These are phyloP conservation scores for Monilinia polystroma DNA, from an alignment of 2,329 filamentous ascomycete genomes.

Conservation along the genomic window DNA sequence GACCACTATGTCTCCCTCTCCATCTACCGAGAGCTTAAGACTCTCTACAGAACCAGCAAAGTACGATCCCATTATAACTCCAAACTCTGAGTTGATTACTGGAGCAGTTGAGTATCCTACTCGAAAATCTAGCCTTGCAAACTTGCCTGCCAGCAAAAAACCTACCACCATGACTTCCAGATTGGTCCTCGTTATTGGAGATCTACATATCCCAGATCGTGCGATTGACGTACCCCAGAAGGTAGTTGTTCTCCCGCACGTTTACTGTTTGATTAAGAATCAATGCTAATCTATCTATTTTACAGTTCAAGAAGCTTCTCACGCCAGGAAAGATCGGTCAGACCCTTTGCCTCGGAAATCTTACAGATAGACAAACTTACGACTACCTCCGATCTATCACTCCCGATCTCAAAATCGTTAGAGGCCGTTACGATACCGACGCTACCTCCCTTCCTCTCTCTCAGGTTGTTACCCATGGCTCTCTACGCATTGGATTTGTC, in stretches of 20 bases:
- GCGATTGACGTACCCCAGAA: constrained; percentile 89
- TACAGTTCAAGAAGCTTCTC: constrained; percentile 80
- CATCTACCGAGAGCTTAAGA: constrained; percentile 14
- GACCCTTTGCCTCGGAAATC: constrained; percentile 76
- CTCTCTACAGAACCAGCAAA: constrained; percentile 2
- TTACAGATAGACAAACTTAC: constrained; percentile 77
- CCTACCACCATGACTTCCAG: constrained; percentile 66
- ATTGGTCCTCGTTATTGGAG: constrained; percentile 86
- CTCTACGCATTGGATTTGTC: constrained; percentile 64
- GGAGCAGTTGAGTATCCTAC: constrained; percentile 17
- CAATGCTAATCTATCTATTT: constrained; percentile 4
- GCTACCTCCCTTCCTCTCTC: constrained; percentile 64
- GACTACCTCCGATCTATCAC: constrained; percentile 75
- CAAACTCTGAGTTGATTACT: constrained; percentile 13
- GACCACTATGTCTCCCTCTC: constrained; percentile 8
- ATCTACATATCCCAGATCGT: constrained; percentile 90
- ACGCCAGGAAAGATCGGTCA: constrained; percentile 81
- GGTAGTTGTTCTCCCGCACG: constrained; percentile 49
- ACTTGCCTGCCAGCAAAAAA: background rate
- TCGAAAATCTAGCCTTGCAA: constrained; percentile 15
- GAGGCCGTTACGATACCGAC: constrained; percentile 65
- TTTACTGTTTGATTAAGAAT: constrained; percentile 24
- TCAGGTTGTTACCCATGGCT: constrained; percentile 65
- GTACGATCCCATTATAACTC: constrained; percentile 5
- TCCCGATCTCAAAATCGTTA: constrained; percentile 69